Evolutionary conservation across 805 yeast genomes (phyloP), one percentile per base, ranked within the genome.

Genomic region (Wickerhamiella galacta): DNA sequence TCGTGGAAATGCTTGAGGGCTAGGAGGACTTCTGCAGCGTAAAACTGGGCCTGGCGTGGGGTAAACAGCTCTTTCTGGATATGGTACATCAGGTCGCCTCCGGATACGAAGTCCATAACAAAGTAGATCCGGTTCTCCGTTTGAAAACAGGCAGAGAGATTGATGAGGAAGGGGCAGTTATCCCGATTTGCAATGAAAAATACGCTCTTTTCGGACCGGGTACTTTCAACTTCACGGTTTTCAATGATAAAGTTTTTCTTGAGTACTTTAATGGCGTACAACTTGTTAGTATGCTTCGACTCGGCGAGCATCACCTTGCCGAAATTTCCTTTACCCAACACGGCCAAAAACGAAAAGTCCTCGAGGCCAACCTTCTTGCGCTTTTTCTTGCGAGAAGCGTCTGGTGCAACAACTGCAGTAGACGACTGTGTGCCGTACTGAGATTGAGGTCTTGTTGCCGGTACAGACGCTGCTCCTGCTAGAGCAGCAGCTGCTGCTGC

Each of bases 31-130:
- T 90, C 98, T 25, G 95, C 93, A 2, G 98, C 96, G 54, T 90
- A 90, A 52, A 85, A 90, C 56, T 90, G 92, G 7, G 98, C 99
- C 45, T 95, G 68, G 43, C 78, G 72, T 12, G 85, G 76, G 2
- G 94, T 74, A 49, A 90, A 78, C 47, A 87, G 68, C 38, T 79
- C 78, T 49, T 82, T 81, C 57, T 90, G 98, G 47, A 90, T 92
- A 54, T 90, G 99, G 93, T 95, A 85, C 98, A 90, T 90, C 49
- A 90, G 67, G 60, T 90, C 99, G 54, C 99, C 99, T 38, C 98
- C 99, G 15, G 92, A 75, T 32, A 90, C 76, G 51, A 83, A 90
- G 55, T 90, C 96, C 99, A 90, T 90, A 11, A 93, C 98, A 59
- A 90, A 90, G 55, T 90, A 90, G 26, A 90, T 79, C 51, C 98